These are phyloP conservation scores for Vachellia collinsii DNA, from an alignment of 306 rosid genomes.

Conservation along the genomic window DNA sequence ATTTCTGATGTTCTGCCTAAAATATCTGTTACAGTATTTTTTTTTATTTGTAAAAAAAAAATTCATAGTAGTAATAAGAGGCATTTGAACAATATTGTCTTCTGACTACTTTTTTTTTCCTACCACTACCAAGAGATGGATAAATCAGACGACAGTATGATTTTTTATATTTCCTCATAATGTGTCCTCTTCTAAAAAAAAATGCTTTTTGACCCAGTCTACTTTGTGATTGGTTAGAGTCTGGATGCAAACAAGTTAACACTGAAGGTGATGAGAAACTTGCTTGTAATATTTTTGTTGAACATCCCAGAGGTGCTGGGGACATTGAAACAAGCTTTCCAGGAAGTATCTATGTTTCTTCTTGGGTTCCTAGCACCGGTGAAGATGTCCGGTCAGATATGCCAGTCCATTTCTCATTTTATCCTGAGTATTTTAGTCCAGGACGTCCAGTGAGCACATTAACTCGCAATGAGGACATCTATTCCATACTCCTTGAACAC, in stretches of 20 bases:
- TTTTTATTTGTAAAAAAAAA: neutral
- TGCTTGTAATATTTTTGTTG: conserved; percentile 53
- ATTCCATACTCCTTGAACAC: conserved; percentile 62
- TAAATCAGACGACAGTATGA: neutral
- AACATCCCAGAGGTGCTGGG: conserved; percentile 47
- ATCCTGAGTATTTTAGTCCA: conserved; percentile 59
- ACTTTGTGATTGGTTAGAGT: conserved; percentile 61
- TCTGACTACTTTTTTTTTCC: neutral
- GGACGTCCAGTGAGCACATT: conserved; percentile 64
- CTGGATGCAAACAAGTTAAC: conserved; percentile 47
- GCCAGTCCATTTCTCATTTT: conserved; percentile 51
- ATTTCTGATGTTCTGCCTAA: neutral
- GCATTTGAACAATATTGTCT: neutral
- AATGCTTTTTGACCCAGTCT: conserved; percentile 38
- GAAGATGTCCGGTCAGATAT: conserved; percentile 43
- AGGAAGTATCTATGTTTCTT: conserved; percentile 49
- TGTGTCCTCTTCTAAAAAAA: neutral
- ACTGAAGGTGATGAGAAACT: conserved; percentile 48
- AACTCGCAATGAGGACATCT: conserved; percentile 63
- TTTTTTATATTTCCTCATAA: neutral
- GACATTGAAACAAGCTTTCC: conserved; percentile 51
- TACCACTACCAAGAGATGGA: conserved; percentile 3
- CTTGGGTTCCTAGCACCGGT: conserved; percentile 52
- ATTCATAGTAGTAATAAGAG: neutral
- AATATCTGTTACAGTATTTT: neutral